phyloP scores from a whole-genome alignment of 208 protist species.

The Trypanosoma cruzi region DNA sequence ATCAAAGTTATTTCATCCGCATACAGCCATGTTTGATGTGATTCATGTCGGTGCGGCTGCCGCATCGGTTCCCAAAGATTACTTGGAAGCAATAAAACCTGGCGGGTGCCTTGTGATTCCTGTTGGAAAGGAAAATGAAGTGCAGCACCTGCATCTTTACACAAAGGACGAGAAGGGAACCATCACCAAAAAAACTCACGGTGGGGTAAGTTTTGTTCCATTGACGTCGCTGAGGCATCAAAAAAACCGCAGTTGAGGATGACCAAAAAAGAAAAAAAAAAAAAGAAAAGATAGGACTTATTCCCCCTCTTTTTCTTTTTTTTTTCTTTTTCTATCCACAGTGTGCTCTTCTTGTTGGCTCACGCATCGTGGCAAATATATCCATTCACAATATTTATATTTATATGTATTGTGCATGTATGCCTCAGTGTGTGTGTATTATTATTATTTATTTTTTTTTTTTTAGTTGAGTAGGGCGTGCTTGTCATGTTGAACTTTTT shows the following conservation, averaged over 20 bases:
- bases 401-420: constrained; percentile 5
- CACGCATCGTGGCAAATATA: too few relatives aligned
- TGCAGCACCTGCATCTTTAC: constrained; percentile 71
- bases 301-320: not conserved
- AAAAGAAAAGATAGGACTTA: not conserved
- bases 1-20: constrained; percentile 20
- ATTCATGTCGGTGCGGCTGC: constrained; percentile 90
- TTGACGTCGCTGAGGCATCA: constrained; percentile 72
- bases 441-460: constrained; percentile 5
- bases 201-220: constrained; percentile 75
- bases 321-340: not conserved
- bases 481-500: not conserved
- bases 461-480: not conserved
- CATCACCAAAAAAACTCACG: constrained; percentile 36
- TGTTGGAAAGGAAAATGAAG: constrained; percentile 50
- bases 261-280: not conserved
- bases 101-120: constrained; percentile 77
- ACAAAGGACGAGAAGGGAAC: constrained; percentile 54
- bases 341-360: not conserved
- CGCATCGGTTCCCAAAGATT: constrained; percentile 37
- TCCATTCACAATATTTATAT: not conserved
- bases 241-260: constrained; percentile 5
- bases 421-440: constrained; percentile 6
- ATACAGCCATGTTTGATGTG: constrained; percentile 51
- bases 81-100: constrained; percentile 48